Evolutionary conservation across 75 land plant genomes (phyloP).

Genomic region (Picea glauca): DNA sequence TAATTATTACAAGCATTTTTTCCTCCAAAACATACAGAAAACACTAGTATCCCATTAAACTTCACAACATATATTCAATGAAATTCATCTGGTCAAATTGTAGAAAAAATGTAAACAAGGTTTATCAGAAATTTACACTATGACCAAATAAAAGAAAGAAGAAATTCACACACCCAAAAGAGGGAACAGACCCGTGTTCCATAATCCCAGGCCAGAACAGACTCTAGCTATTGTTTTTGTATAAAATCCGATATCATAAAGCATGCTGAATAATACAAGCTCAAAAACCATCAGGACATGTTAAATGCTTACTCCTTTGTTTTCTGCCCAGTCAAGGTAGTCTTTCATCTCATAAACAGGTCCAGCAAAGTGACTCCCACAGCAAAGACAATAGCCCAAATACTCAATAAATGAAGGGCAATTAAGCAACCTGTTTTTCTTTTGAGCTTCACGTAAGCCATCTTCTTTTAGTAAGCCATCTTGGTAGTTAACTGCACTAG

Average conservation of each 20-base stretch:
- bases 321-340: conserved; percentile 94
- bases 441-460: conserved; percentile 63
- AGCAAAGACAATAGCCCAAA: conserved; percentile 88
- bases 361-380: conserved; percentile 99
- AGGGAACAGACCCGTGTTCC: not conserved
- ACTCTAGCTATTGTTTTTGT: too few species aligned
- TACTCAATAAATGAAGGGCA: conserved; percentile 77
- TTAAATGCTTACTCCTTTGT: conserved; percentile 66
- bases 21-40: too few species aligned
- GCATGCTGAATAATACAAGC: too few species aligned
- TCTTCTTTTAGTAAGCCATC: conserved; percentile 94
- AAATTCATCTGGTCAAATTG: too few species aligned
- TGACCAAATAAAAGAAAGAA: not conserved
- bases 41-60: too few species aligned
- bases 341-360: conserved; percentile 99
- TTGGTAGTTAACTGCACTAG: conserved; percentile 88
- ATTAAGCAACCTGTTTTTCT: conserved; percentile 60
- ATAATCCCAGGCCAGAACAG: too few species aligned
- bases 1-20: too few species aligned
- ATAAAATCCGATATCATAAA: too few species aligned
- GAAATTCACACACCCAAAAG: not conserved
- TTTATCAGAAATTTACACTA: not conserved
- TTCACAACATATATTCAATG: too few species aligned
- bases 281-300: not conserved
- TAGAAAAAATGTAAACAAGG: not conserved